Conservation (phyloP, 2,329 filamentous ascomycete genomes). For the Dendrostoma leiphaemia region DNA sequence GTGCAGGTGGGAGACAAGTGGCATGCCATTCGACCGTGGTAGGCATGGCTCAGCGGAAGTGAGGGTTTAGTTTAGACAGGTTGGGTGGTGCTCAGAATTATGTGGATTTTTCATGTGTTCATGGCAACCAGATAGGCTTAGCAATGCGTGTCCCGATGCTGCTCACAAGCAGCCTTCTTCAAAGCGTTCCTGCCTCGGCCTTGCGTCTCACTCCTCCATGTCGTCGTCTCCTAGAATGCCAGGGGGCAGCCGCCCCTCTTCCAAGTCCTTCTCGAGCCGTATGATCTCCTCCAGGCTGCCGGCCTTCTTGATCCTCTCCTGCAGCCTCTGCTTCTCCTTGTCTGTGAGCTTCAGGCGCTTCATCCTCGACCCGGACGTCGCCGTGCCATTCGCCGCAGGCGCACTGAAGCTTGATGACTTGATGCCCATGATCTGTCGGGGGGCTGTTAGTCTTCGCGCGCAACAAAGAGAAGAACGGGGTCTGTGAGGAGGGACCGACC, state of each 20-base stretch:
- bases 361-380: conserved; percentile 55
- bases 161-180: neutral
- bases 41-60: too few species aligned
- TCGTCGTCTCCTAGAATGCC: conserved; percentile 55
- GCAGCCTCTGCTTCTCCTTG: conserved; percentile 79
- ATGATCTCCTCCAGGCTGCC: conserved; percentile 89
- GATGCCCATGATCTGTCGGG: conserved; percentile 69
- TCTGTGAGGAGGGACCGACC: conserved; percentile 35
- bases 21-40: neutral
- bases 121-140: neutral
- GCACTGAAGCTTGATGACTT: conserved; percentile 76
- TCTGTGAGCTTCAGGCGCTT: conserved; percentile 83
- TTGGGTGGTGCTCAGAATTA: neutral
- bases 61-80: too few species aligned
- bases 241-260: conserved; percentile 80
- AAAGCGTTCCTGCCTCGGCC: conserved; percentile 38
- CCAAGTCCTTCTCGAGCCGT: conserved; percentile 84
- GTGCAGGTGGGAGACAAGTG: neutral
- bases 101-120: neutral
- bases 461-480: neutral
- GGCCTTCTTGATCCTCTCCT: conserved; percentile 84
- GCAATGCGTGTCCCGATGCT: neutral
- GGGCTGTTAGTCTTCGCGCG: conserved; percentile 9
- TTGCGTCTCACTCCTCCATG: conserved; percentile 66
- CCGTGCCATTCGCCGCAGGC: conserved; percentile 40